Conservation (phyloP, 805 yeast genomes). For the Candida ficus region DNA sequence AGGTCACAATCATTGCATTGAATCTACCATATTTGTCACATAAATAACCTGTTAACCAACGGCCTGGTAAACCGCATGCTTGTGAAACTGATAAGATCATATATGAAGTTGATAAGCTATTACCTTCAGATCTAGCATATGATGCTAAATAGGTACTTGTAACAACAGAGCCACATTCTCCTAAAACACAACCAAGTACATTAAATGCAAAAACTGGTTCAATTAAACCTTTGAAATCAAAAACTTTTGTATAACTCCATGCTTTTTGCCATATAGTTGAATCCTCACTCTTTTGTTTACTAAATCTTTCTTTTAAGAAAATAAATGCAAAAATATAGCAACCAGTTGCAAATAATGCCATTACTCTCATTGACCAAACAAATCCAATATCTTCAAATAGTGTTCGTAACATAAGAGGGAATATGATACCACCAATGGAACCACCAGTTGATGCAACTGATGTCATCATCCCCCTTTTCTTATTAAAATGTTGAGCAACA, state of each 20-base stretch:
- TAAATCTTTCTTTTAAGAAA: constrained; percentile 38
- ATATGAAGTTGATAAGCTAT: constrained; percentile 34
- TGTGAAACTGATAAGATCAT: constrained; percentile 41
- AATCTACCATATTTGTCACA: constrained; percentile 46
- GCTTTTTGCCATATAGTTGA: constrained; percentile 24
- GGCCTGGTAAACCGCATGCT: constrained; percentile 36
- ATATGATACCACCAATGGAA: constrained; percentile 47
- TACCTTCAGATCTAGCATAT: constrained; percentile 43
- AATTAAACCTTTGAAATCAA: constrained; percentile 34
- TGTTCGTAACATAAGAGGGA: constrained; percentile 47
- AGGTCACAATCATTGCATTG: constrained; percentile 41
- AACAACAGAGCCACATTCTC: constrained; percentile 41
- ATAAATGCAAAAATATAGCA: constrained; percentile 30
- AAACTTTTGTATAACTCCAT: constrained; percentile 23
- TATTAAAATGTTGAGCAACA: constrained; percentile 59
- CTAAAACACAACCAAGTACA: constrained; percentile 37
- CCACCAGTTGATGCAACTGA: constrained; percentile 48
- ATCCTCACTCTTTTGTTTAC: constrained; percentile 22
- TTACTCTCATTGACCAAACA: constrained; percentile 50
- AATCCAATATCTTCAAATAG: constrained; percentile 43
- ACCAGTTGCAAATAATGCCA: constrained; percentile 39
- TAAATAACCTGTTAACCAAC: constrained; percentile 37
- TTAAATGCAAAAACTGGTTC: constrained; percentile 41
- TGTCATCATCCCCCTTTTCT: constrained; percentile 49
- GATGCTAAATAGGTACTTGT: constrained; percentile 47